Evolutionary conservation across 306 rosid species (phyloP), one percentile per base, ranked within the genome.

Genomic region (Ziziphus jujuba): DNA sequence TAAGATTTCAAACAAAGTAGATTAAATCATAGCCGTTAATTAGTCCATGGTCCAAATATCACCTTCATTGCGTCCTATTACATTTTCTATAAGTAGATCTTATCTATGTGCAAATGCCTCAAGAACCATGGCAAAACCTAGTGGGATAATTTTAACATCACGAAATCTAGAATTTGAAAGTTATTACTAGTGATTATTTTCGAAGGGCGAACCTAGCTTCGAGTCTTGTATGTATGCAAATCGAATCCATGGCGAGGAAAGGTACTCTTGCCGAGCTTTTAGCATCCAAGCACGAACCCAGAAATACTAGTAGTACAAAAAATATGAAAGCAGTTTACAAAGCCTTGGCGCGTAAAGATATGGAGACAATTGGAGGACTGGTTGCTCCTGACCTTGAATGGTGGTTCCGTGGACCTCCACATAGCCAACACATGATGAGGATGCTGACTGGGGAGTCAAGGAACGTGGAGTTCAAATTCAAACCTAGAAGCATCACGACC

Each of bases 381-480:
- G 70, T 66, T 16, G 55, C 20, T 35, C 57, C 40, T 22, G 25
- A 77, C 23, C 70, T 72, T 4, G 81, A 72, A 48, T 72, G 73
- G 77, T 77, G 77, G 81, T 72, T 66, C 48, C 81, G 66, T 56
- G 77, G 81, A 7, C 81, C 77, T 7, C 81, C 73, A 5, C 45
- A 61, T 49, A 66, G 70, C 65, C 77, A 72, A 31, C 58, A 66
- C 71, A 66, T 77, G 74, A 77, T 72, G 77, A 72, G 50, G 56
- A 47, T 35, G 48, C 51, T 72, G 21, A 77, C 81, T 0, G 70
- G 77, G 13, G 73, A 77, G 20, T 72, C 62, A 10, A 59, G 49
- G 45, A 60, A 60, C 28, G 1, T 47, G 0, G 70, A 67, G 15
- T 77, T 72, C 70, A 72, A 61, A 40, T 77, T 72, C 60, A 56